Conservation (phyloP, 169 alveolate species). For the Eimeria tenella region DNA sequence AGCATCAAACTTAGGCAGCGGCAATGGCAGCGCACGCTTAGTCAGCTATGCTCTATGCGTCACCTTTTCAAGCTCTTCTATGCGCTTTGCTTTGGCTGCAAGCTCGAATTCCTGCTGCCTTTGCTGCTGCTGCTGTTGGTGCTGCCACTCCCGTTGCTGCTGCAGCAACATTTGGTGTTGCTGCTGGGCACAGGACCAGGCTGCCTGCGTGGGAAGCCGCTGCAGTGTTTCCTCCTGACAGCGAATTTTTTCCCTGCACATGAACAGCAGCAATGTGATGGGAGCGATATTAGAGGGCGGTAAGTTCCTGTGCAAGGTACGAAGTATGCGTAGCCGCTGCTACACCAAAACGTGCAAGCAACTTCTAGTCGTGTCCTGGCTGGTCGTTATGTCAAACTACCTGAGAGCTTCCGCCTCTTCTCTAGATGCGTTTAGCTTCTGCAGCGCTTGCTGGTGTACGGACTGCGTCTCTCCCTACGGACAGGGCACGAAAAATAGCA, state of each 20-base stretch:
- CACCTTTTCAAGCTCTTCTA: slow-evolving; percentile 57
- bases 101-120: slow-evolving; percentile 44
- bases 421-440: slow-evolving; percentile 16
- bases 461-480: slow-evolving; percentile 65
- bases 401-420: slow-evolving; percentile 64
- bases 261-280: background rate
- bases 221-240: slow-evolving; percentile 69
- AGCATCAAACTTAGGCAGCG: background rate
- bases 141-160: slow-evolving; percentile 68
- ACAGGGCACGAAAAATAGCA: background rate
- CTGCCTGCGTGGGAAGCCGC: slow-evolving; percentile 66
- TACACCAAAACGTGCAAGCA: background rate
- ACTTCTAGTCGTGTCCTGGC: no score
- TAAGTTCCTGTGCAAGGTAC: background rate
- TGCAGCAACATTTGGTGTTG: slow-evolving; percentile 68
- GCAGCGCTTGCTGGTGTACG: slow-evolving; percentile 51
- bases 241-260: slow-evolving; percentile 63
- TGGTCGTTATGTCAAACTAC: background rate
- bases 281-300: background rate
- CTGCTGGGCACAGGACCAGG: slow-evolving; percentile 69
- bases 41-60: background rate
- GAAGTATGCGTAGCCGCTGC: background rate
- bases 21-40: background rate
- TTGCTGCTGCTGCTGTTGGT: slow-evolving; percentile 60
- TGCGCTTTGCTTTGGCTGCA: slow-evolving; percentile 45